Evolutionary conservation across 2,329 filamentous ascomycete genomes (phyloP), one percentile per base, ranked within the genome.

Genomic region (Hypoxylon sp.): DNA sequence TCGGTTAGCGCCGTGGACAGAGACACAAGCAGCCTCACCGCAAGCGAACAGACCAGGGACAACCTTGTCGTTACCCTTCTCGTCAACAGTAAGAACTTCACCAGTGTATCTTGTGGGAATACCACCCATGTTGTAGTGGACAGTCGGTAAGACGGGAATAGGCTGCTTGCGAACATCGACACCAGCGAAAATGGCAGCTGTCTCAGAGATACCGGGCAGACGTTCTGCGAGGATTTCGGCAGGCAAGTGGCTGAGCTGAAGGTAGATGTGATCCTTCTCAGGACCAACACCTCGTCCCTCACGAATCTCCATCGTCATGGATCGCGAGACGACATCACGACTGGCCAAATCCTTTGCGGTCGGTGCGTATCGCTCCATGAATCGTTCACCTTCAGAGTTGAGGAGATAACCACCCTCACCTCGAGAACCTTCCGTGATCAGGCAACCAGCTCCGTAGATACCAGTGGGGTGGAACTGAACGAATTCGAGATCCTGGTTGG

Each of bases 91-190:
- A 74, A 99, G 83, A 68, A 98, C 96, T 84, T 99, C 94, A 82
- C 96, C 95, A 70, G 94, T 98, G 88, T 97, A 98, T 79, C 93
- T 94, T 74, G 96, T 98, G 57, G 95, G 95, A 75, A 99, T 98
- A 88, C 96, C 95, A 83, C 95, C 95, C 96, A 98, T 99, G 88
- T 98, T 98, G 89, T 99, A 99, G 87, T 99, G 94, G 74, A 98
- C 95, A 48, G 95, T 98, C 65, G 95, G 95, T 70, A 98, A 87
- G 73, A 98, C 95, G 69, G 95, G 95, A 75, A 98, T 98, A 73
- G 95, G 95, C 84, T 98, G 93, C 87, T 97, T 98, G 79, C 91
- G 92, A 75, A 99, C 95, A 81, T 99, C 96, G 76, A 99, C 94
- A 84, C 96, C 95, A 67, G 95, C 88, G 83, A 99, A 99, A 78